Base-by-base conservation (phyloP, 495 filamentous ascomycete genomes). In the Xylaria flabelliformis region DNA sequence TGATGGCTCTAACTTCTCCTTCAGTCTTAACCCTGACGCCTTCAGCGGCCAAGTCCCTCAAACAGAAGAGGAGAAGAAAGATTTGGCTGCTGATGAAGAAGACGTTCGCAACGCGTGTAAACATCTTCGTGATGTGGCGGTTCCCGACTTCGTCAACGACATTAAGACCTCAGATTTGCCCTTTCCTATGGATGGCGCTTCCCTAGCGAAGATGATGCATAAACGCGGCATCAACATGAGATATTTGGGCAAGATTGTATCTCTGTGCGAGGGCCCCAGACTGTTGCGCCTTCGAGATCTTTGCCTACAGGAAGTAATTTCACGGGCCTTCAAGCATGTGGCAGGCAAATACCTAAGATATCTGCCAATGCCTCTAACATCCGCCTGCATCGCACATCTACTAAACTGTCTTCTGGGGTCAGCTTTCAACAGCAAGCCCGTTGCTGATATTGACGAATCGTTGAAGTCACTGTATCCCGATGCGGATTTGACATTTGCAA, bases 121-220 rank as follows among this genome's bases (percentile, higher is more conserved):
- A 55, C 93, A 91, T 82, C 87, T 99, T 61, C 88, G 88, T 2
- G 85, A 90, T 58, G 90, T 89, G 64, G 85, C 93, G 61, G 91
- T 99, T 70, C 94, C 94, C 15, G 76, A 79, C 17, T 81, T 92
- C 72, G 85, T 97, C 64, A 88, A 90, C 75, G 95, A 98, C 74
- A 89, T 98, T 58, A 91, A 92, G 78, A 93, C 97, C 75, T 93
- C 94, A 12, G 97, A 99, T 73, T 90, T 97, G 62, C 94, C 94
- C 72, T 98, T 97, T 85, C 97, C 97, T 48, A 97, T 98, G 94
- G 97, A 99, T 77, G 97, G 97, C 51, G 89, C 92, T 75, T 97
- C 95, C 32, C 86, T 99, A 69, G 93, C 90, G 72, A 89, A 90
- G 73, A 88, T 97, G 53, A 88, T 99, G 84, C 97, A 99, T 84